phyloP scores from a whole-genome alignment of 495 filamentous ascomycete genomes.

The Penicillium roqueforti region DNA sequence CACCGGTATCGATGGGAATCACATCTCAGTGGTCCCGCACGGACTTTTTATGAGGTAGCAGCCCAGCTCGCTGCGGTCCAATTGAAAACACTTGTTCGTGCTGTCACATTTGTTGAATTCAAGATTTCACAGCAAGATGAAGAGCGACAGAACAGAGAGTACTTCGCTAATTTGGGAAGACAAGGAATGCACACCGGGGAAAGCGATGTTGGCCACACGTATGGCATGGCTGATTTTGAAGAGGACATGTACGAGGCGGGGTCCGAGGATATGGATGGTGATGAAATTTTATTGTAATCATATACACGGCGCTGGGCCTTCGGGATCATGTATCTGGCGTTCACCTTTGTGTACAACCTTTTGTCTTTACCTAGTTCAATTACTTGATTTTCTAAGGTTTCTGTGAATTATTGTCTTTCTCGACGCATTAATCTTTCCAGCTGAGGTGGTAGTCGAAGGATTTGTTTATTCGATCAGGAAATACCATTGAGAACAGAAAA shows the following conservation, averaged over 20 bases:
- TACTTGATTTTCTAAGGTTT: not conserved
- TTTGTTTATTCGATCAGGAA: not conserved
- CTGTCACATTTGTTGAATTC: constrained; percentile 46
- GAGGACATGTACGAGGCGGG: constrained; percentile 29
- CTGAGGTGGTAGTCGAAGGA: not conserved
- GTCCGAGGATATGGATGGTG: constrained; percentile 12
- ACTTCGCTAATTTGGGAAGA: constrained; percentile 21
- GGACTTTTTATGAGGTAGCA: constrained; percentile 51
- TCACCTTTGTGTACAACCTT: not conserved
- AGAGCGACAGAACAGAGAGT: constrained; percentile 29
- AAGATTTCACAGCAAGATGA: constrained; percentile 42
- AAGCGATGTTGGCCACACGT: constrained; percentile 22
- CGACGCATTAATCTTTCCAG: not conserved
- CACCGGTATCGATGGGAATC: constrained; percentile 52
- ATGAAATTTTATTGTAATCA: constrained; percentile 8
- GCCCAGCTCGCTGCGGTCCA: constrained; percentile 48
- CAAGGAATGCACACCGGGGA: constrained; percentile 18
- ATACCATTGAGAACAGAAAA: not conserved
- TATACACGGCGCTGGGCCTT: constrained; percentile 3
- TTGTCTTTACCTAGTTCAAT: not conserved
- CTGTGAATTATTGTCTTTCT: not conserved
- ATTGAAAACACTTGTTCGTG: constrained; percentile 43
- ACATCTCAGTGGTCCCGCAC: constrained; percentile 53
- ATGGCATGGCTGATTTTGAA: constrained; percentile 27
- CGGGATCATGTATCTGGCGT: not conserved